Evolutionary conservation across 2,329 filamentous ascomycete genomes (phyloP).

Genomic region (Alternaria sp.): DNA sequence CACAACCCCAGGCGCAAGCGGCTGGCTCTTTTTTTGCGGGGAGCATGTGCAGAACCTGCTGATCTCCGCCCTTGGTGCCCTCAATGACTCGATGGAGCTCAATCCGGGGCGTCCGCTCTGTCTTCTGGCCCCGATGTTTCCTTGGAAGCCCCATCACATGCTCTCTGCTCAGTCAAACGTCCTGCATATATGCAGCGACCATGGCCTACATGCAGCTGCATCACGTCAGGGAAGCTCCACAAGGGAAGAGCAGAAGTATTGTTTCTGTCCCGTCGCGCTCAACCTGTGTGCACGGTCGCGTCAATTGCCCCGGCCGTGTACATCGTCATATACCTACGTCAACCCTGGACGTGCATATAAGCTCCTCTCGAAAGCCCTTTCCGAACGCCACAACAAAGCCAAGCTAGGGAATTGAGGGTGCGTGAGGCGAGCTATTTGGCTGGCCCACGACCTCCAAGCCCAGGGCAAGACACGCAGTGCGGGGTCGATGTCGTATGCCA

Average conservation of each 20-base stretch:
- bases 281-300: constrained; percentile 11
- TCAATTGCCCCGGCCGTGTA: constrained; percentile 9
- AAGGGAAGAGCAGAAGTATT: not conserved
- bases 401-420: constrained; percentile 1
- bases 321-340: constrained; percentile 40
- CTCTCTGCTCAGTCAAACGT: not conserved
- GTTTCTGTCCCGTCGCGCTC: constrained; percentile 17
- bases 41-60: constrained; percentile 28
- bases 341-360: constrained; percentile 36
- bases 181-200: not conserved
- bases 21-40: constrained; percentile 22
- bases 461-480: constrained; percentile 25
- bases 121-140: constrained; percentile 4
- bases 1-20: constrained; percentile 20
- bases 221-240: constrained; percentile 20
- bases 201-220: constrained; percentile 13
- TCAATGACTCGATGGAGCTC: constrained; percentile 25
- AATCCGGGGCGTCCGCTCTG: constrained; percentile 24
- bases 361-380: constrained; percentile 38
- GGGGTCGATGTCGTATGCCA: constrained; percentile 38
- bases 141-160: not conserved
- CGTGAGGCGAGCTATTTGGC: constrained; percentile 28
- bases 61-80: constrained; percentile 26
- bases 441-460: constrained; percentile 20
- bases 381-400: constrained; percentile 30